Evolutionary conservation across 106 monocot species (phyloP).

Genomic region (Platanthera guangdongensis): DNA sequence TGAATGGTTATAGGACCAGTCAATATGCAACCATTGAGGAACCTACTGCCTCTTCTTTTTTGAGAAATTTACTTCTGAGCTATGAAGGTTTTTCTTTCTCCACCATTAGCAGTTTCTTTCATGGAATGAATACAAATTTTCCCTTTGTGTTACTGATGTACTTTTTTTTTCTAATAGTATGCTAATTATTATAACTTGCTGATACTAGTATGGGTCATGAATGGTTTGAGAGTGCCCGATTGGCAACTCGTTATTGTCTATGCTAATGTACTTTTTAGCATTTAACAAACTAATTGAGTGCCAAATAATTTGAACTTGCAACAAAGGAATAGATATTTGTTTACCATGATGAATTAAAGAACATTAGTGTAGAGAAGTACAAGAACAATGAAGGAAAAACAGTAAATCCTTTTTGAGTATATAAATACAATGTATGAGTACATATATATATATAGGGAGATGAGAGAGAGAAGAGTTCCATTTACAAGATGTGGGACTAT

Average conservation of each 20-base stretch:
- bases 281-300: not conserved
- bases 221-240: not conserved
- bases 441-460: too few relatives aligned
- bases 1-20: conserved; percentile 15
- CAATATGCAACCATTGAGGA: conserved; percentile 28
- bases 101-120: not conserved
- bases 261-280: not conserved
- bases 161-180: not conserved
- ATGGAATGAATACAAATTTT: not conserved
- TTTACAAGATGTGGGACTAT: too few relatives aligned
- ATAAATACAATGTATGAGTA: too few relatives aligned
- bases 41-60: conserved; percentile 29
- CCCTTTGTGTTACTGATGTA: not conserved
- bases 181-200: not conserved
- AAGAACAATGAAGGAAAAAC: too few relatives aligned
- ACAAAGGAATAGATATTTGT: not conserved
- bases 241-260: not conserved
- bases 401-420: too few relatives aligned
- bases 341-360: not conserved
- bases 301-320: not conserved
- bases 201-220: not conserved
- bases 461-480: too few relatives aligned
- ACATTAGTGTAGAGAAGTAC: not conserved
- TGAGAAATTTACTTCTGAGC: conserved; percentile 51
- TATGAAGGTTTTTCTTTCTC: conserved; percentile 37